Base-by-base conservation (phyloP, 176 grass and related monocot species). In the Rhynchospora pubera region DNA sequence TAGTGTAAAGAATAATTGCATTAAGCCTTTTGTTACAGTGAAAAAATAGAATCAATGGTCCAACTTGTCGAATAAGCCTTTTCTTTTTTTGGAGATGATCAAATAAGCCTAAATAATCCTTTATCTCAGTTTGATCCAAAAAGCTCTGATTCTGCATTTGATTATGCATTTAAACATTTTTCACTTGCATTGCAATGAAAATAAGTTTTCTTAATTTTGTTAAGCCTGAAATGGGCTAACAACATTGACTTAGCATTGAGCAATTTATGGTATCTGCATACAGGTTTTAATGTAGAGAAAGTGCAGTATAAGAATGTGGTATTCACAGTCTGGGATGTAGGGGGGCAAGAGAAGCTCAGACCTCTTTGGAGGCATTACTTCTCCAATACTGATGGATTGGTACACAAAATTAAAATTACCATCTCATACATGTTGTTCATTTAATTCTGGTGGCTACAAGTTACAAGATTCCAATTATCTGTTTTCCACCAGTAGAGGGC, bases 231-330 rank as follows among this genome's bases (percentile, higher is more conserved):
- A 77, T 76, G 30, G 12, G 46, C 46, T 14, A 74, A 52, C 42
- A 7, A 52, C 42, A 7, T 77, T 77, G 48, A 77, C 57, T 82
- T 65, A 34, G 43, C 44, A 67, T 65, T 82, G 57, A 80, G 39
- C 45, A 26, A 62, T 61, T 85, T 12, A 22, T 66, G 1, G 19
- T 26, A 47, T 39, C 44, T 66, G 14, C 19, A 30, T 82, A 30
- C 62, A 82, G 79, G 79, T 10, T 82, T 82, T 66, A 82, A 82
- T 67, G 79, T 82, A 50, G 79, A 82, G 59, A 82, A 82, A 82
- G 79, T 82, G 79, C 79, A 82, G 59, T 82, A 82, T 51, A 82
- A 66, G 59, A 82, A 82, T 51, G 79, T 82, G 62, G 47, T 82
- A 2, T 82, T 82, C 62, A 82, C 79, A 2, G 79, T 82, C 14